Evolutionary conservation across 2,329 filamentous ascomycete species (phyloP), one percentile per base, ranked within the genome.

Genomic region (Nemania diffusa): DNA sequence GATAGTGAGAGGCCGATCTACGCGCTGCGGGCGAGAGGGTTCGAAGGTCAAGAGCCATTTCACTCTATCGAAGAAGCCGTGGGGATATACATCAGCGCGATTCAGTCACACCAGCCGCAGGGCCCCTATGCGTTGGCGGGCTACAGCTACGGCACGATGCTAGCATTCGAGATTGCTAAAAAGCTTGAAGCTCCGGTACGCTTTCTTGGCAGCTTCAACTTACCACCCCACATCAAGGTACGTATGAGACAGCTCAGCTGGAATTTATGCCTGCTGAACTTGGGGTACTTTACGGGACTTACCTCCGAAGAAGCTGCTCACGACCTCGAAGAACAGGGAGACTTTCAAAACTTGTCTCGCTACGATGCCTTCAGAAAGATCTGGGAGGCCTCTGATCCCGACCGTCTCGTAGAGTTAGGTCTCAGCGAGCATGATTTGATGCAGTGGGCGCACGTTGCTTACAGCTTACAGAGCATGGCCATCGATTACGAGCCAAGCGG

Each of bases 101-200:
- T 88, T 44, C 78, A 78, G 17, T 24, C 62, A 4, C 65, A 64
- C 0, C 85, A 88, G 64, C 84, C 84, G 0, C 15, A 74, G 0
- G 84, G 85, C 0, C 85, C 85, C 0, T 88, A 88, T 68, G 82
- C 82, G 0, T 72, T 88, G 0, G 82, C 82, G 0, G 85, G 85
- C 0, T 87, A 87, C 71, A 82, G 78, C 5, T 86, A 82, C 70
- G 85, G 85, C 1, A 69, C 78, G 0, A 84, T 84, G 73, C 64
- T 87, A 0, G 82, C 84, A 0, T 88, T 86, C 64, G 85, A 87
- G 71, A 73, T 84, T 0, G 77, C 79, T 13, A 87, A 87, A 73
- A 34, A 68, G 1, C 78, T 87, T 11, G 79, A 85, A 57, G 50
- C 11, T 2, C 71, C 3, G 7, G 82, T 87, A 1, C 50, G 69